A percentile compares a stretch with the other conserved stretches of the same genome.
These are phyloP conservation scores for Handroanthus guayacan DNA, from an alignment of 257 asterid genomes.

Conservation along the genomic window DNA sequence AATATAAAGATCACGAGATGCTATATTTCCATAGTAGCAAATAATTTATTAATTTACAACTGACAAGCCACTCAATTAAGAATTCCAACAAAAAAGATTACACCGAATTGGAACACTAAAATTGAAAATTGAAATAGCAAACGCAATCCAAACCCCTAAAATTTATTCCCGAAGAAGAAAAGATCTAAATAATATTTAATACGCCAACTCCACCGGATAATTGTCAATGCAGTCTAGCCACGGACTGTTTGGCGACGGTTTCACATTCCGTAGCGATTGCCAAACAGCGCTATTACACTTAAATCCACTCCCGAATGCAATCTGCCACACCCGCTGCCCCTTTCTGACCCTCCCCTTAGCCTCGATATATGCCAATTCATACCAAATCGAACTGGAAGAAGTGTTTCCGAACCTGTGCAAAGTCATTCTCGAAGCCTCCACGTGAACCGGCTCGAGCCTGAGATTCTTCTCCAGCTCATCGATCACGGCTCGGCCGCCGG, in stretches of 20 bases:
- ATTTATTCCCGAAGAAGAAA: background rate
- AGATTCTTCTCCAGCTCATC: constrained; percentile 48
- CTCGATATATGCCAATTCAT: constrained; percentile 43
- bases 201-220: constrained; percentile 34
- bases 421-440: constrained; percentile 52
- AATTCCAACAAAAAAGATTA: background rate
- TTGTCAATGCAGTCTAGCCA: constrained; percentile 44
- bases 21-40: too few species aligned
- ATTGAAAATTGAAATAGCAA: background rate
- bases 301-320: constrained; percentile 51
- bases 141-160: background rate
- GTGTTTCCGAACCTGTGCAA: constrained; percentile 53
- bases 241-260: constrained; percentile 36
- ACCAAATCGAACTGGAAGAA: constrained; percentile 50
- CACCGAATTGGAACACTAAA: background rate
- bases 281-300: constrained; percentile 53
- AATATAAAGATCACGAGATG: too few species aligned
- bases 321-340: constrained; percentile 53
- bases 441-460: constrained; percentile 37
- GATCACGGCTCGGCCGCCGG: constrained; percentile 51
- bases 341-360: constrained; percentile 47
- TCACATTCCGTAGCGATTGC: constrained; percentile 36
- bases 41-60: background rate
- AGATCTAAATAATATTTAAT: background rate
- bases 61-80: background rate